phyloP scores from a whole-genome alignment of 805 yeast species.

The Brettanomyces naardenensis region DNA sequence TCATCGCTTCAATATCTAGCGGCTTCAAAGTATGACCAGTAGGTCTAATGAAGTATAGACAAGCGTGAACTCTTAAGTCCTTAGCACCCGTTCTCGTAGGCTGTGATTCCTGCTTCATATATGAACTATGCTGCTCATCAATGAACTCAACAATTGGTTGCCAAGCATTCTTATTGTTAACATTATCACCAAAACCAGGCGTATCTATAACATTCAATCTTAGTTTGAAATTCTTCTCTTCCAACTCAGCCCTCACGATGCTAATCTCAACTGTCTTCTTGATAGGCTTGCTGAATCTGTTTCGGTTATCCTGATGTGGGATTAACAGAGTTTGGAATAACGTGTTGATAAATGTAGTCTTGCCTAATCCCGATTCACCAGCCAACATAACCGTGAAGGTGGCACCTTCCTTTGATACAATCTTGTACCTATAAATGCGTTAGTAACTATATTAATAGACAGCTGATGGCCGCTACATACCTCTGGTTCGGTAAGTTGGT shows the following conservation, averaged over 20 bases:
- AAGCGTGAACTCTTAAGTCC: slow-evolving; percentile 86
- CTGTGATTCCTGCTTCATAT: slow-evolving; percentile 90
- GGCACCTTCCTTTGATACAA: slow-evolving; percentile 69
- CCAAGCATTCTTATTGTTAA: slow-evolving; percentile 82
- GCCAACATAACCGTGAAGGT: slow-evolving; percentile 76
- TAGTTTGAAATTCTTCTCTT: slow-evolving; percentile 74
- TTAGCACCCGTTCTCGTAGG: slow-evolving; percentile 60
- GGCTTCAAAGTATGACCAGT: slow-evolving; percentile 85
- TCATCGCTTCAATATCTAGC: slow-evolving; percentile 83
- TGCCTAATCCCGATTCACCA: slow-evolving; percentile 90
- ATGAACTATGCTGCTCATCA: slow-evolving; percentile 85
- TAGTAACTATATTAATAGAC: slow-evolving; percentile 3
- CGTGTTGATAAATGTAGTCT: slow-evolving; percentile 85
- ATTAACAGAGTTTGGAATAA: slow-evolving; percentile 70
- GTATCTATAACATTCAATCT: slow-evolving; percentile 81
- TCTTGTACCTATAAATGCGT: slow-evolving; percentile 44
- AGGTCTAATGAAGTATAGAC: slow-evolving; percentile 85
- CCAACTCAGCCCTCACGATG: slow-evolving; percentile 69
- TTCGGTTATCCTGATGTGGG: slow-evolving; percentile 45
- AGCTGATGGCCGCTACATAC: slow-evolving; percentile 25
- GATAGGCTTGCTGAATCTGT: slow-evolving; percentile 50
- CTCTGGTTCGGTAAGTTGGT: slow-evolving; percentile 70
- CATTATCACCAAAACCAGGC: slow-evolving; percentile 90
- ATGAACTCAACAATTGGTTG: slow-evolving; percentile 80
- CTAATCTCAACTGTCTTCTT: slow-evolving; percentile 73